A percentile compares a stretch with the other conserved stretches of the same genome.
These are phyloP conservation scores for Fragaria ananassa DNA, from an alignment of 306 rosid genomes.

Conservation along the genomic window DNA sequence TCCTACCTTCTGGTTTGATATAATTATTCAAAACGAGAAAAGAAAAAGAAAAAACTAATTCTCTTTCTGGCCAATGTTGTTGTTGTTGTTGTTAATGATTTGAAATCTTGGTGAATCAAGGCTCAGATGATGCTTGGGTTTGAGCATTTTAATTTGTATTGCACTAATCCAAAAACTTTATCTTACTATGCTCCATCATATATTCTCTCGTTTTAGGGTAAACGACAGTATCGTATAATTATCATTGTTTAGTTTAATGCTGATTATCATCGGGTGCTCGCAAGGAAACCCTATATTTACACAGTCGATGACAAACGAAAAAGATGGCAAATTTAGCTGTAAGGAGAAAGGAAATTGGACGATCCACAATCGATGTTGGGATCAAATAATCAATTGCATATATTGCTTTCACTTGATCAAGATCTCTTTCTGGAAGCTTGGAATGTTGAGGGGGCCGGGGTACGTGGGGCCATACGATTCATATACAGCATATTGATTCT, in stretches of 20 bases:
- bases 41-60: not conserved
- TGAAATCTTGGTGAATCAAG: constrained; percentile 8
- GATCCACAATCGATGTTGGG: not conserved
- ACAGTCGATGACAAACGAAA: not conserved
- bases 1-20: not conserved
- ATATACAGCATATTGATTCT: not conserved
- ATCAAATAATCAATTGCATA: not conserved
- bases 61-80: not conserved
- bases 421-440: not conserved
- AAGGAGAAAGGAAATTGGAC: not conserved
- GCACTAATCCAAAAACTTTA: not conserved
- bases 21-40: not conserved
- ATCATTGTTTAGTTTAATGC: not conserved
- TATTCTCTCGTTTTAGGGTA: not conserved
- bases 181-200: not conserved
- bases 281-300: not conserved
- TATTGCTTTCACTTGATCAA: not conserved
- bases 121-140: not conserved
- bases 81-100: not conserved
- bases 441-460: not conserved
- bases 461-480: not conserved
- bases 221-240: not conserved
- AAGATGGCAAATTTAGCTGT: not conserved
- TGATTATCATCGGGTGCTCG: not conserved
- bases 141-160: not conserved